phyloP scores from a whole-genome alignment of 257 asterid genomes.

The Solanum dulcamara region DNA sequence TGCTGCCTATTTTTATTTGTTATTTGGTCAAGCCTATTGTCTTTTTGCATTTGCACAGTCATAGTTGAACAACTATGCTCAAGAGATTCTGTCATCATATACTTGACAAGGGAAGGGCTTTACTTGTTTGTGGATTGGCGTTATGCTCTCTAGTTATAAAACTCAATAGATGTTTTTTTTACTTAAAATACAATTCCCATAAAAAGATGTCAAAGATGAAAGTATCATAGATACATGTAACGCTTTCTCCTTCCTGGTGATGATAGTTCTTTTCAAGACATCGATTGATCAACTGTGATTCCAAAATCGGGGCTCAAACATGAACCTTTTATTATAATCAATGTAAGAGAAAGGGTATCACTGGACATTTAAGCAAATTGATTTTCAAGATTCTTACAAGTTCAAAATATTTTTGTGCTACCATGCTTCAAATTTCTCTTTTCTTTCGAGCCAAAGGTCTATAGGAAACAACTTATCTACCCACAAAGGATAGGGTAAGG shows the following conservation, averaged over 20 bases:
- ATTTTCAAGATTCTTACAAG: background rate
- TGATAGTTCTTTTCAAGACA: background rate
- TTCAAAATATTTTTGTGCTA: background rate
- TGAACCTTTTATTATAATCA: background rate
- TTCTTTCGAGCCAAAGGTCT: background rate
- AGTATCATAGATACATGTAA: background rate
- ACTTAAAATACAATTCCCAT: background rate
- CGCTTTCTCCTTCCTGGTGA: background rate
- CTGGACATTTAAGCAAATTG: background rate
- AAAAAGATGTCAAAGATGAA: background rate
- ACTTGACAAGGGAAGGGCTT: background rate
- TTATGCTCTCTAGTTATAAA: background rate
- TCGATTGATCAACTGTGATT: background rate
- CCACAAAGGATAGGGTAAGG: background rate
- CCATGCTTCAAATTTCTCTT: background rate
- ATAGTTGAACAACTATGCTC: background rate
- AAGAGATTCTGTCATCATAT: background rate
- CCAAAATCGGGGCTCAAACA: background rate
- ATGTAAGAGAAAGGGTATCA: background rate
- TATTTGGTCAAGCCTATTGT: background rate
- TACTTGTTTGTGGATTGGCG: background rate
- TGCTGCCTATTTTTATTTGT: background rate
- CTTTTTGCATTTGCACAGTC: background rate
- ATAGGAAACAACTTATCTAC: background rate
- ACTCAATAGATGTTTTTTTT: background rate